Percentiles rank a stretch among this genome's conserved stretches.
These are phyloP conservation scores for Biscutella laevigata DNA, from an alignment of 441 rosid genomes.

Conservation along the genomic window DNA sequence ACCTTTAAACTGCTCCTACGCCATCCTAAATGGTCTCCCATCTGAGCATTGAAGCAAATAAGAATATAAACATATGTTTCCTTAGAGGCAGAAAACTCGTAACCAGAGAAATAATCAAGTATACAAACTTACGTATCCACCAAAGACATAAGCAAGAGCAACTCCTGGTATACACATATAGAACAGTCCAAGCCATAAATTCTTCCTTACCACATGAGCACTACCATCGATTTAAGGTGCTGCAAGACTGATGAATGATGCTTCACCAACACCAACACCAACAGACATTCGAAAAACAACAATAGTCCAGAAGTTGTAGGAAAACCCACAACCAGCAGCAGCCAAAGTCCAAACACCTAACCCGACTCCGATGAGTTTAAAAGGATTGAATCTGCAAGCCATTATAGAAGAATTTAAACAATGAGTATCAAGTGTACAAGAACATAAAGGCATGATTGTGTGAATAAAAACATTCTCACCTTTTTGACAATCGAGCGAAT, in stretches of 20 bases:
- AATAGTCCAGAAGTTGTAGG: constrained; percentile 61
- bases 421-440: not conserved
- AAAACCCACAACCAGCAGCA: constrained; percentile 46
- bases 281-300: constrained; percentile 58
- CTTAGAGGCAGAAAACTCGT: not conserved
- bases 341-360: constrained; percentile 61
- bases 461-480: constrained; percentile 23
- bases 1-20: no score
- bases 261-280: constrained; percentile 82
- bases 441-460: not conserved
- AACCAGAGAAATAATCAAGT: not conserved
- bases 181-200: constrained; percentile 64
- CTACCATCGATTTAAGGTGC: constrained; percentile 71
- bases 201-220: constrained; percentile 59
- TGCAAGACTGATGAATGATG: constrained; percentile 75
- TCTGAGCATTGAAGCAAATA: constrained; percentile 34
- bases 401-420: not conserved
- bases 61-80: not conserved
- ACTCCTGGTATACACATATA: constrained; percentile 79
- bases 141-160: constrained; percentile 65
- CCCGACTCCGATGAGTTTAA: constrained; percentile 59
- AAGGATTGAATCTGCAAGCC: constrained; percentile 46
- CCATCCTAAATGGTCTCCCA: constrained; percentile 64
- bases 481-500: constrained; percentile 58
- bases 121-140: constrained; percentile 52